Evolutionary conservation across 73 alveolate genomes (phyloP), one percentile per base, ranked within the genome.

Genomic region (Tetrahymena thermophila): DNA sequence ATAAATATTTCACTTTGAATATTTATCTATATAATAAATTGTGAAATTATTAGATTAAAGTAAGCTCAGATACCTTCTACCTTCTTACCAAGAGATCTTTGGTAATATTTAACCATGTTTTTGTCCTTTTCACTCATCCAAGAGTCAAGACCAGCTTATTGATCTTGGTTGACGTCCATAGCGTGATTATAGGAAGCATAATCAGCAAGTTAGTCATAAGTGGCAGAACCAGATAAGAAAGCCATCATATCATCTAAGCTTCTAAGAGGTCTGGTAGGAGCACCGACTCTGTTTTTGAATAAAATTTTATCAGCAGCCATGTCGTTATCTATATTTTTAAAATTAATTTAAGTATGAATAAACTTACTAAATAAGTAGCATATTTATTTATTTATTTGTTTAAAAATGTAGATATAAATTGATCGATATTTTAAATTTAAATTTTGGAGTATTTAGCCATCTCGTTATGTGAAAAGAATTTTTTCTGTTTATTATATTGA

Each of bases 241-340:
- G 89, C 40, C 89, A 71, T 71, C 38, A 71, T 71, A 71, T 71
- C 89, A 28, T 71, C 89, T 71, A 71, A 71, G 89, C 89, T 71
- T 71, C 89, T 71, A 71, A 71, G 89, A n/a, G 89, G 89, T 71
- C 89, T 71, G 89, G 89, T 28, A 34, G 89, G 89, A 71, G 89
- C 42, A 71, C 89, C 89, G 23, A 71, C 35, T 71, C 89, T 71
- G 89, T 71, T 71, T n/a, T 71, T 28, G 89, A 71, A 71, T 71
- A 71, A 71, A 71, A 71, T 13, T 34, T 71, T 71, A 7, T n/a
- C 89, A 31, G 89, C 89, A 31, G 89, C 89, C 17, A 19, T 3
- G 37, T 71, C 89, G 37, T 71, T 71, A 71, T n/a, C 89, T 71
- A 71, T 71, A 2, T 28, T 28, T 71, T 28, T n/a, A 25, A 28